Evolutionary conservation across 2,329 filamentous ascomycete species (phyloP).

Genomic region (Rosellinia necatrix): DNA sequence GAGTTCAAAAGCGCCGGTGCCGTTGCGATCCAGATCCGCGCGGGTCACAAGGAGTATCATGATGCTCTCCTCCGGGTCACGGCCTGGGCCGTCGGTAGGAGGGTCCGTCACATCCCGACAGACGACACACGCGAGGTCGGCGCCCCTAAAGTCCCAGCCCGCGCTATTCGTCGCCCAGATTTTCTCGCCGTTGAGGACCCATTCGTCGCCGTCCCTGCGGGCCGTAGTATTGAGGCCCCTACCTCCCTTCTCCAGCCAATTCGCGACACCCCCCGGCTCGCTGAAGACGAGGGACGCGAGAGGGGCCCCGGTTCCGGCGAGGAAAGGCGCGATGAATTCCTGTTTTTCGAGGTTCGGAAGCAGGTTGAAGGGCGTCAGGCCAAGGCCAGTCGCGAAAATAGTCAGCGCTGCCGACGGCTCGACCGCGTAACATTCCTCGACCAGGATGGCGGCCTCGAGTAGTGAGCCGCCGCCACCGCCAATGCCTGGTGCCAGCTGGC

Average conservation of each 20-base stretch:
- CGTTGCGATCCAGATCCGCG: constrained; percentile 51
- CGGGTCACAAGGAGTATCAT: constrained; percentile 57
- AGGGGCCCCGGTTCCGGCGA: constrained; percentile 38
- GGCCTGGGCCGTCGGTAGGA: background rate
- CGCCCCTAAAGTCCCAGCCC: constrained; percentile 58
- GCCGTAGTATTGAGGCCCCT: constrained; percentile 56
- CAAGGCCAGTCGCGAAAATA: constrained; percentile 56
- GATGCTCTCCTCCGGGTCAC: constrained; percentile 40
- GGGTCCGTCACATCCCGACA: constrained; percentile 47
- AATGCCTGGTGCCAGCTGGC: constrained; percentile 49
- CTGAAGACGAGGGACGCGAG: constrained; percentile 57
- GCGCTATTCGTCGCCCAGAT: constrained; percentile 59
- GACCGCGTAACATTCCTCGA: constrained; percentile 58
- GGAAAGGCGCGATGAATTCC: constrained; percentile 6
- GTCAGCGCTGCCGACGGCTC: constrained; percentile 56
- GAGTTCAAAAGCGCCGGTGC: constrained; percentile 49
- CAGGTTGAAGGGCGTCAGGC: constrained; percentile 55
- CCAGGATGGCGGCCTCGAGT: constrained; percentile 53
- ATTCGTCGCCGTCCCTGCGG: constrained; percentile 52
- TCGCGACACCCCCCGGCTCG: constrained; percentile 57
- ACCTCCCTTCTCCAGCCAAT: constrained; percentile 55
- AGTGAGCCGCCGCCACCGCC: constrained; percentile 52
- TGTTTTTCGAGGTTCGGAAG: background rate
- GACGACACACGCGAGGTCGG: constrained; percentile 57
- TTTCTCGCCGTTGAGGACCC: constrained; percentile 60